Percentiles rank a stretch among this genome's conserved stretches.
Evolutionary conservation across 1,284 basidiomycete genomes (phyloP).

Genomic region (Cutaneotrichosporon spelunceum): DNA sequence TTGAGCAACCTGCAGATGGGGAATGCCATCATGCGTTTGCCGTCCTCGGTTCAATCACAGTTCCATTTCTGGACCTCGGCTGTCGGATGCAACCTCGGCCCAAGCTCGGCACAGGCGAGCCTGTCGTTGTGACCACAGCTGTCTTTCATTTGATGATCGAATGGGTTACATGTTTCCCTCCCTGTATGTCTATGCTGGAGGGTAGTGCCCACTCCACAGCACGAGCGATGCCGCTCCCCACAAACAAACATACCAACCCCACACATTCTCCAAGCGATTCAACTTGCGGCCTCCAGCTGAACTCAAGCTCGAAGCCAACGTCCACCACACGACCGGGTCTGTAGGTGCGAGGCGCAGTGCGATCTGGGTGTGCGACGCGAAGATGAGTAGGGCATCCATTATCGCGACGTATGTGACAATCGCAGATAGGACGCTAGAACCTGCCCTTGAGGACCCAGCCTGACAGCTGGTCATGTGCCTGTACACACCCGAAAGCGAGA

Average conservation of each 20-base stretch:
- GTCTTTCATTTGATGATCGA: neutral
- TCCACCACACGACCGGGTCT: constrained; percentile 82
- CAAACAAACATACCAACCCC: constrained; percentile 64
- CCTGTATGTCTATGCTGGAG: neutral
- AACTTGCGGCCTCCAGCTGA: constrained; percentile 26
- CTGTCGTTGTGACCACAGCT: too few species aligned
- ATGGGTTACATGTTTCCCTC: neutral
- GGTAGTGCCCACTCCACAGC: constrained; percentile 66
- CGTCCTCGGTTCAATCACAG: too few species aligned
- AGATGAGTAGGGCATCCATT: constrained; percentile 63
- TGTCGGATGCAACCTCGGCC: too few species aligned
- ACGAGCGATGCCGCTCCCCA: constrained; percentile 74
- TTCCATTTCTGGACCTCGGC: too few species aligned
- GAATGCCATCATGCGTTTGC: too few species aligned
- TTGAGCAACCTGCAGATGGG: too few species aligned
- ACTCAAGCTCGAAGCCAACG: constrained; percentile 56
- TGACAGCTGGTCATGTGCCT: neutral
- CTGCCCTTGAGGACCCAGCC: neutral
- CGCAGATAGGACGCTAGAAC: constrained; percentile 46
- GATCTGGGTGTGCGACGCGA: constrained; percentile 87
- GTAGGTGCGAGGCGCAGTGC: constrained; percentile 73
- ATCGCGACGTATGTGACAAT: constrained; percentile 67
- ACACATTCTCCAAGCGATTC: constrained; percentile 38
- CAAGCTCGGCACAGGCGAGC: too few species aligned
- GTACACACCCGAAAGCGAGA: constrained; percentile 52